Evolutionary conservation across 1,284 basidiomycete genomes (phyloP).

Genomic region (Neonothopanus nambi): DNA sequence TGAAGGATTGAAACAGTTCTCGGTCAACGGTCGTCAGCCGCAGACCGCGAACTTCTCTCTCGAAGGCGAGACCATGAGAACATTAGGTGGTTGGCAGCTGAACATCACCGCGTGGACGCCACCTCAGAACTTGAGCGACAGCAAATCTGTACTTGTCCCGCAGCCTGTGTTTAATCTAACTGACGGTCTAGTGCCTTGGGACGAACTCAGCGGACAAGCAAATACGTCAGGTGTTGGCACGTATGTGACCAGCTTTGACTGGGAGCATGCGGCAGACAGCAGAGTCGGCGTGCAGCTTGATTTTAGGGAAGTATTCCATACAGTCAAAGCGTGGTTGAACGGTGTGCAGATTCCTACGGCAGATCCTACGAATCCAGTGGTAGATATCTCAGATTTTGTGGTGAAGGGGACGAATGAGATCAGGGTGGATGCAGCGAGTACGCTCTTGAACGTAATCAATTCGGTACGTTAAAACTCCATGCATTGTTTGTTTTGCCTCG

Average conservation of each 20-base stretch:
- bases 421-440: slow-evolving; percentile 19
- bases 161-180: slow-evolving; percentile 18
- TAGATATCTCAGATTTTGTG: slow-evolving; percentile 20
- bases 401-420: slow-evolving; percentile 15
- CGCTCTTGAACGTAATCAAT: slow-evolving; percentile 20
- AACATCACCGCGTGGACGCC: slow-evolving; percentile 20
- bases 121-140: slow-evolving; percentile 14
- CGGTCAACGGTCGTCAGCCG: slow-evolving; percentile 9
- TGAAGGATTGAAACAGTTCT: slow-evolving; percentile 13
- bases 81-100: slow-evolving; percentile 17
- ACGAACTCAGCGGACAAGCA: slow-evolving; percentile 15
- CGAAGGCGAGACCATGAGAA: slow-evolving; percentile 10
- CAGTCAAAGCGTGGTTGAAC: slow-evolving; percentile 20
- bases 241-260: slow-evolving; percentile 18
- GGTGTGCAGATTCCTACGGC: slow-evolving; percentile 17
- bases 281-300: slow-evolving; percentile 18
- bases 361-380: slow-evolving; percentile 16
- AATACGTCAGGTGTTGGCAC: slow-evolving; percentile 22
- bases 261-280: slow-evolving; percentile 12
- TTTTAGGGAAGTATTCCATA: slow-evolving; percentile 20
- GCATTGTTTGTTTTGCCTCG: not conserved
- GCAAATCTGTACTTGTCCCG: slow-evolving; percentile 11
- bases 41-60: slow-evolving; percentile 17
- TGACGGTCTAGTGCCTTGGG: slow-evolving; percentile 20
- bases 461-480: slow-evolving; percentile 8